Evolutionary conservation across 2,329 filamentous ascomycete genomes (phyloP).

Genomic region (Colletotrichum neosansevieriae): DNA sequence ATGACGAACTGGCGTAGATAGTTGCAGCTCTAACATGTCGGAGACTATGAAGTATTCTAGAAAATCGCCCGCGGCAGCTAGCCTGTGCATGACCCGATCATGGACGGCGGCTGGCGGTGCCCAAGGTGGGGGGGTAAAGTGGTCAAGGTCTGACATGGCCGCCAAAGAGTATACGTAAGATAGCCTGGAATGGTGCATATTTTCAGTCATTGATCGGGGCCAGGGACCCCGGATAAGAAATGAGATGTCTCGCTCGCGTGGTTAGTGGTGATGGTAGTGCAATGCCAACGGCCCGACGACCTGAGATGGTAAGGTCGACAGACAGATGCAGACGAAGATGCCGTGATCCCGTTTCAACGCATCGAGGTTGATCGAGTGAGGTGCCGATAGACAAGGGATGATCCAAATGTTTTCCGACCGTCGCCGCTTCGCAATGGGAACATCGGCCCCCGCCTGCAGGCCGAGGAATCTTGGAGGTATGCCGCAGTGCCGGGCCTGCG

Average conservation of each 20-base stretch:
- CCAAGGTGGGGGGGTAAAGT: slow-evolving; percentile 17
- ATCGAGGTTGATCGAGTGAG: not conserved
- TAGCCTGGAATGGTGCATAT: slow-evolving; percentile 25
- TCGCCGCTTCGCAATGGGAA: not conserved
- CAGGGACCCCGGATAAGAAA: slow-evolving; percentile 13
- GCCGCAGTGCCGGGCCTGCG: slow-evolving; percentile 22
- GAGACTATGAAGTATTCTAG: slow-evolving; percentile 25
- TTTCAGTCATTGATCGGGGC: slow-evolving; percentile 18
- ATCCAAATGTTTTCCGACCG: slow-evolving; percentile 9
- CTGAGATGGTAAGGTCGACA: slow-evolving; percentile 4
- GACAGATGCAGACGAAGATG: not conserved
- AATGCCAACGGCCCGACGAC: not conserved
- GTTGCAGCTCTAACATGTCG: slow-evolving; percentile 31
- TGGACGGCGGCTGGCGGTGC: slow-evolving; percentile 9
- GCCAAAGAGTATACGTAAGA: slow-evolving; percentile 21
- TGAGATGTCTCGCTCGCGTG: slow-evolving; percentile 6
- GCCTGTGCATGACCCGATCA: slow-evolving; percentile 33
- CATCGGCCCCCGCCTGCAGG: slow-evolving; percentile 15
- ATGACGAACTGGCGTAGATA: slow-evolving; percentile 36
- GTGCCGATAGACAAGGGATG: not conserved
- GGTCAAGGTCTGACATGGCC: slow-evolving; percentile 29
- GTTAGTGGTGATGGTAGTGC: not conserved
- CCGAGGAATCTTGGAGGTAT: slow-evolving; percentile 6
- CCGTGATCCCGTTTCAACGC: not conserved
- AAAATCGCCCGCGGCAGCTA: slow-evolving; percentile 29